phyloP scores from a whole-genome alignment of 2,329 filamentous ascomycete genomes.

The Aspergillus udagawae region DNA sequence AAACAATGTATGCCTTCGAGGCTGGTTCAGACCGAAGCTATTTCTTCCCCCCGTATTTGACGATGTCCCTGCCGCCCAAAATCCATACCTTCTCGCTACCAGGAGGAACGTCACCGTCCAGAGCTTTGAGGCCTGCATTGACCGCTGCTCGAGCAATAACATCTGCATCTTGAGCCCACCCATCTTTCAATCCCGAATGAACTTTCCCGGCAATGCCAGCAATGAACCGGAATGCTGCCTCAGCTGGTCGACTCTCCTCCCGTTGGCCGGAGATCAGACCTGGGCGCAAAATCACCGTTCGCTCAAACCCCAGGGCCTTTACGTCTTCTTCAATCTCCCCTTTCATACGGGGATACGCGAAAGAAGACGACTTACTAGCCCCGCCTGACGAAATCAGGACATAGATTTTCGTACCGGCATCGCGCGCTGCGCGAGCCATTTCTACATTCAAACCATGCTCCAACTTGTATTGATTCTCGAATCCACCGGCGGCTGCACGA shows the following conservation, averaged over 20 bases:
- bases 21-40: neutral
- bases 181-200: conserved; percentile 55
- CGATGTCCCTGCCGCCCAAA: conserved; percentile 36
- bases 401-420: conserved; percentile 67
- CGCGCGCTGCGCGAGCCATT: conserved; percentile 70
- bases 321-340: conserved; percentile 78
- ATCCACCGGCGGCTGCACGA: conserved; percentile 65
- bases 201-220: conserved; percentile 55
- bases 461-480: conserved; percentile 79
- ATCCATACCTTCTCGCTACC: conserved; percentile 40
- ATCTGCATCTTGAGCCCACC: conserved; percentile 68
- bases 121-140: conserved; percentile 35
- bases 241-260: conserved; percentile 56
- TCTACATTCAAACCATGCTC: conserved; percentile 83
- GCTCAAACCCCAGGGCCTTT: conserved; percentile 67
- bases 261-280: conserved; percentile 72
- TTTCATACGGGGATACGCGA: conserved; percentile 71
- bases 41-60: conserved; percentile 23
- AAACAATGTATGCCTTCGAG: neutral
- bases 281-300: conserved; percentile 69
- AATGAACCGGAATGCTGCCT: conserved; percentile 54
- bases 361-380: conserved; percentile 49
- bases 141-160: conserved; percentile 55
- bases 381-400: conserved; percentile 66
- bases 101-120: conserved; percentile 37